These are phyloP conservation scores for Citrus hindsii DNA, from an alignment of 345 rosid genomes.

Conservation along the genomic window DNA sequence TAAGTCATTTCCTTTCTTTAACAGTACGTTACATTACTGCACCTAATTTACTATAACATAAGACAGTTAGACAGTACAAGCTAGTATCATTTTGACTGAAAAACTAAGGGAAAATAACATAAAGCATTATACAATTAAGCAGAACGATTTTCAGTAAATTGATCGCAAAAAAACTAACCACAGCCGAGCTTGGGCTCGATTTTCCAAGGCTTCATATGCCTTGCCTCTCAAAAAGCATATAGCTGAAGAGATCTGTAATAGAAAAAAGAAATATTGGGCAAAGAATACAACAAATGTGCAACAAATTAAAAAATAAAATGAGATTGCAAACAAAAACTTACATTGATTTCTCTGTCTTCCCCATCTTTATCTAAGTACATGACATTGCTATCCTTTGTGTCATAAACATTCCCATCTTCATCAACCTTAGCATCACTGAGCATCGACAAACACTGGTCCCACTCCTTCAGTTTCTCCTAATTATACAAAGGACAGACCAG, in stretches of 20 bases:
- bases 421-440: slow-evolving; percentile 90
- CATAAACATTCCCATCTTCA: slow-evolving; percentile 76
- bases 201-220: slow-evolving; percentile 90
- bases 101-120: neutral
- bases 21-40: neutral
- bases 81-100: neutral
- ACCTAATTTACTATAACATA: neutral
- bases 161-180: slow-evolving; percentile 49
- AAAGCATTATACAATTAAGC: neutral
- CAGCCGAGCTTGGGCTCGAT: slow-evolving; percentile 81
- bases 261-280: neutral
- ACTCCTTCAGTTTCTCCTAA: slow-evolving; percentile 93
- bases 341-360: slow-evolving; percentile 94
- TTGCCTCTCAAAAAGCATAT: slow-evolving; percentile 92
- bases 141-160: neutral
- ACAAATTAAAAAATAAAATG: neutral
- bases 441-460: slow-evolving; percentile 93
- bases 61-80: neutral
- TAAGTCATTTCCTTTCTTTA: neutral
- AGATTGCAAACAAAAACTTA: slow-evolving; percentile 21
- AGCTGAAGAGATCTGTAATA: slow-evolving; percentile 77
- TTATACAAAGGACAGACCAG: neutral
- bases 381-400: slow-evolving; percentile 54
- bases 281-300: neutral
- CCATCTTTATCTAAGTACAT: slow-evolving; percentile 86